phyloP scores from a whole-genome alignment of 345 rosid species.

The Bruguiera parviflora region DNA sequence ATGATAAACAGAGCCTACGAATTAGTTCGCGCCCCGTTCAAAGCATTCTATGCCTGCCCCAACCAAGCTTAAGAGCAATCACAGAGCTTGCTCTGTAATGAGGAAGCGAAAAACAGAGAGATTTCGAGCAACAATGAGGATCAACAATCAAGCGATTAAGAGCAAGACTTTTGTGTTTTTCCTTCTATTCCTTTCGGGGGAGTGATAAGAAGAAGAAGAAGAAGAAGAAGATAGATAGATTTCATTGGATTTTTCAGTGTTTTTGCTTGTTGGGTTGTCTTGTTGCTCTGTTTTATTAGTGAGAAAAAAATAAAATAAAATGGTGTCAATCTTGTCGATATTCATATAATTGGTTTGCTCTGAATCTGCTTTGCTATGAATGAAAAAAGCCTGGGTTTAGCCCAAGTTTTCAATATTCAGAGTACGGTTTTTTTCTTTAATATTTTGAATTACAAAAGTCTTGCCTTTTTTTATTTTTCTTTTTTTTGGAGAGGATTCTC shows the following conservation, averaged over 20 bases:
- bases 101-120: background rate
- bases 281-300: background rate
- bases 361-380: no score
- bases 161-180: constrained; percentile 16
- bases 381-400: background rate
- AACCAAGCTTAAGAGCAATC: no score
- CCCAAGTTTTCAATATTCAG: no score
- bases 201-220: background rate
- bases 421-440: no score
- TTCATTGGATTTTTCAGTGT: background rate
- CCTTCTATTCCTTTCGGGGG: constrained; percentile 34
- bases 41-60: no score
- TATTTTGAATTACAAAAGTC: no score
- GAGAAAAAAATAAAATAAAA: no score
- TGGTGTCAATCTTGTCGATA: no score
- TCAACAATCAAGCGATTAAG: constrained; percentile 1
- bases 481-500: constrained; percentile 23
- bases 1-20: background rate
- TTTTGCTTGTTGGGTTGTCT: background rate
- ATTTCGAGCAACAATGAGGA: constrained; percentile 18
- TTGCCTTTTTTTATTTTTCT: background rate
- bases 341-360: no score
- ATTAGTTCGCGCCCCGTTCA: no score
- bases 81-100: no score
- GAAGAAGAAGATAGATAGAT: no score